phyloP scores from a whole-genome alignment of 345 rosid species.

The Sisymbrium altissimum region DNA sequence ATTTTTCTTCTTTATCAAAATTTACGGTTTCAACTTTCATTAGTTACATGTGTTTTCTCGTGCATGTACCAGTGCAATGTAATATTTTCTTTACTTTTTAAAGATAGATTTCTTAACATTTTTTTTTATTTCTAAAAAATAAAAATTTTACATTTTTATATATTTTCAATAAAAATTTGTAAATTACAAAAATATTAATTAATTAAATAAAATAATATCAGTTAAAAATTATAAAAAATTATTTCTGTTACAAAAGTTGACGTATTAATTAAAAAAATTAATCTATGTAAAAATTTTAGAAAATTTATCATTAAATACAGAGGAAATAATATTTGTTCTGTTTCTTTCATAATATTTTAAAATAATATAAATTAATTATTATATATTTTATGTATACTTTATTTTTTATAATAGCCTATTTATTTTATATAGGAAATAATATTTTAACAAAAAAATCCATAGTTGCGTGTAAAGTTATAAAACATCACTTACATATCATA shows the following conservation, averaged over 20 bases:
- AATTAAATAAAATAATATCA: too few species aligned
- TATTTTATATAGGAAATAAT: neutral
- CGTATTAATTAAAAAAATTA: too few species aligned
- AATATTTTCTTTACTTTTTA: too few species aligned
- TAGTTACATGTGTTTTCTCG: slow-evolving; percentile 20
- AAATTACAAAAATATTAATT: too few species aligned
- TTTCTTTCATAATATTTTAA: neutral
- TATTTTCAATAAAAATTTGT: too few species aligned
- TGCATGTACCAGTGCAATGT: slow-evolving; percentile 6
- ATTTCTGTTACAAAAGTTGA: too few species aligned
- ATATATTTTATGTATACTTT: neutral
- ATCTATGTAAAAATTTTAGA: too few species aligned
- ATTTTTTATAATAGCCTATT: neutral
- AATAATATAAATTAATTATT: neutral
- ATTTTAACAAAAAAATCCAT: neutral
- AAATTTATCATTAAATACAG: too few species aligned
- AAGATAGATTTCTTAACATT: too few species aligned
- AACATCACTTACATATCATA: neutral
- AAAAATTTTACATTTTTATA: too few species aligned
- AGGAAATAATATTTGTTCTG: neutral
- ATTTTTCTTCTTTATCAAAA: neutral
- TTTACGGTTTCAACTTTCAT: slow-evolving; percentile 16
- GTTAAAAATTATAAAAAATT: too few species aligned
- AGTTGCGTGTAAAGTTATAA: neutral
- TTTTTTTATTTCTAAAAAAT: too few species aligned